Percentiles rank a stretch among this genome's conserved stretches.
Conservation (phyloP, 164 flowering plant species). For the Vitis rupestris region DNA sequence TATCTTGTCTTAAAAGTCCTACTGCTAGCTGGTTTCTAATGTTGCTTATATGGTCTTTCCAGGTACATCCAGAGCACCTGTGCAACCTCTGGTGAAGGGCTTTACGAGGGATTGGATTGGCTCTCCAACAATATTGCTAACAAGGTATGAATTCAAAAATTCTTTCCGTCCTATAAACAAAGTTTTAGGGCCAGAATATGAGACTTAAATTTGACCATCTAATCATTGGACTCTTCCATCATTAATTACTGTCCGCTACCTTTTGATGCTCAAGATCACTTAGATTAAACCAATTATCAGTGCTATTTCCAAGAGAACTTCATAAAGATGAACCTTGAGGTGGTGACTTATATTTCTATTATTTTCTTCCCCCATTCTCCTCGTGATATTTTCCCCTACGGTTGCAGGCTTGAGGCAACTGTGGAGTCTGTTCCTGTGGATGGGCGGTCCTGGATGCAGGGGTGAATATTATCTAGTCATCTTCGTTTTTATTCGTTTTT, state of each 20-base stretch:
- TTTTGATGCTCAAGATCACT: no score
- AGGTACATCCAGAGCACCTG: slow-evolving; percentile 99
- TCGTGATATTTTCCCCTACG: background rate
- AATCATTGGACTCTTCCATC: background rate
- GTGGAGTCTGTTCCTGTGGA: slow-evolving; percentile 10
- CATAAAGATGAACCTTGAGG: no score
- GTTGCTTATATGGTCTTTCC: slow-evolving; percentile 14
- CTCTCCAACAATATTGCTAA: slow-evolving; percentile 95
- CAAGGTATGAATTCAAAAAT: slow-evolving; percentile 47
- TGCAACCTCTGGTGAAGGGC: slow-evolving; percentile 96
- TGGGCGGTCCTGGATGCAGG: slow-evolving; percentile 50
- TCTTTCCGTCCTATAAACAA: background rate
- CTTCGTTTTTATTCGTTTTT: background rate
- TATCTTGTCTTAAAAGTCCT: background rate
- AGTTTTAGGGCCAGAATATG: background rate
- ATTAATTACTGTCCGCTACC: no score
- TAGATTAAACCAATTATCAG: no score
- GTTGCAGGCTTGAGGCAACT: slow-evolving; percentile 38
- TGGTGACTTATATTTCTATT: background rate
- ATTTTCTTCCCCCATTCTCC: background rate
- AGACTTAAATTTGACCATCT: background rate
- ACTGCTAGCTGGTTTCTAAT: background rate
- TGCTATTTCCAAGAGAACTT: no score
- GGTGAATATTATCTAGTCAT: slow-evolving; percentile 42
- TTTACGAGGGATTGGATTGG: slow-evolving; percentile 95